Evolutionary conservation across 2,329 filamentous ascomycete species (phyloP).

Genomic region (Fusarium hostae): DNA sequence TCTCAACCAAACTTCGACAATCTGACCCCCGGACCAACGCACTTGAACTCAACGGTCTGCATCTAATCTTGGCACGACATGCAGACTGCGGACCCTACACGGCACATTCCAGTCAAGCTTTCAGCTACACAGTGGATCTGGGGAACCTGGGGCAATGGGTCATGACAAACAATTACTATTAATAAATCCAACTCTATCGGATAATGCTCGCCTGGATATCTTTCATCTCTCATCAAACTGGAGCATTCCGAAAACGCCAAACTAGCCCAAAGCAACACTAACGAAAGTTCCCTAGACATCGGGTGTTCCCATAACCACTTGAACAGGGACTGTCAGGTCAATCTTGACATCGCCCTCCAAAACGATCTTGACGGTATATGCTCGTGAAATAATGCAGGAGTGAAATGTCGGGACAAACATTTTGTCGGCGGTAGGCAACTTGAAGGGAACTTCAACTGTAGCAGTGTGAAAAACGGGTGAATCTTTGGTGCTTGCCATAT

Average conservation of each 20-base stretch:
- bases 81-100: neutral
- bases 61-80: neutral
- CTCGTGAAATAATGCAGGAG: slow-evolving; percentile 26
- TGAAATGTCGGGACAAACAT: slow-evolving; percentile 36
- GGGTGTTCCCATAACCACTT: slow-evolving; percentile 29
- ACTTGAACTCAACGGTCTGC: neutral
- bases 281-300: slow-evolving; percentile 2
- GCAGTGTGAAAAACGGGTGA: slow-evolving; percentile 35
- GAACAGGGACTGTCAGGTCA: slow-evolving; percentile 28
- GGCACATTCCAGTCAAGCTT: neutral
- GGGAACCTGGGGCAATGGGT: neutral
- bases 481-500: slow-evolving; percentile 6
- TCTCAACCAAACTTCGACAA: neutral
- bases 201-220: slow-evolving; percentile 34
- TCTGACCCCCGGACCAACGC: neutral
- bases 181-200: slow-evolving; percentile 17
- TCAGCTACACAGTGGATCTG: slow-evolving; percentile 1
- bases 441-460: slow-evolving; percentile 26
- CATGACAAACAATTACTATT: slow-evolving; percentile 23
- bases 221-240: slow-evolving; percentile 20
- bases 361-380: slow-evolving; percentile 24
- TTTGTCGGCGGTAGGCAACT: slow-evolving; percentile 19
- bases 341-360: slow-evolving; percentile 35
- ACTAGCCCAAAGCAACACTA: neutral
- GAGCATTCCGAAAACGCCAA: slow-evolving; percentile 1